Conservation (phyloP, 2,329 filamentous ascomycete genomes). For the Alternaria longipes region DNA sequence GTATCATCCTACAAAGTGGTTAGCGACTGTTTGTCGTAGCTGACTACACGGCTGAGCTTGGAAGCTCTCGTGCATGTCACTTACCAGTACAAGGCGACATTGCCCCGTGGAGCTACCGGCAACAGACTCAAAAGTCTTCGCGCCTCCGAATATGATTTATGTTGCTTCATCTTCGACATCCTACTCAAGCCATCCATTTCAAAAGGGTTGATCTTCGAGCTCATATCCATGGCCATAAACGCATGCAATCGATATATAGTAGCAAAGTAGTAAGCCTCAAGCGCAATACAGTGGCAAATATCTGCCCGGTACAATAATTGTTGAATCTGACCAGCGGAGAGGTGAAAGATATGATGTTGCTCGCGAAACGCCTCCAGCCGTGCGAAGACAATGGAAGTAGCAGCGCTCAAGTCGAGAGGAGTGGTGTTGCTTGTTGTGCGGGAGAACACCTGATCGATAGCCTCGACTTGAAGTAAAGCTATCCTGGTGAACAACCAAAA, state of each 20-base stretch:
- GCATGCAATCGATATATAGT: conserved; percentile 34
- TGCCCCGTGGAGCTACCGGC: conserved; percentile 27
- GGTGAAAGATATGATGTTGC: conserved; percentile 32
- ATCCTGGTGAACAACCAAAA: conserved; percentile 30
- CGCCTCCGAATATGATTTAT: conserved; percentile 28
- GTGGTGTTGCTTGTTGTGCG: conserved; percentile 10
- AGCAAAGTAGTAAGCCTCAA: conserved; percentile 39
- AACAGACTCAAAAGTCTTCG: conserved; percentile 29
- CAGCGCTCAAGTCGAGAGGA: conserved; percentile 14
- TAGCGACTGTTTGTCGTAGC: background rate
- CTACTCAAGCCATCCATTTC: conserved; percentile 23
- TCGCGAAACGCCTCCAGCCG: conserved; percentile 25
- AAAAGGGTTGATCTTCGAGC: conserved; percentile 30
- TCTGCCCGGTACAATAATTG: conserved; percentile 40
- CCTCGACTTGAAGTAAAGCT: conserved; percentile 34
- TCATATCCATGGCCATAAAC: conserved; percentile 24
- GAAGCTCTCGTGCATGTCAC: background rate
- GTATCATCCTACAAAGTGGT: conserved; percentile 17
- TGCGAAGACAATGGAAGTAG: conserved; percentile 13
- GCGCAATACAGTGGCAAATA: conserved; percentile 27
- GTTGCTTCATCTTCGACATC: conserved; percentile 24
- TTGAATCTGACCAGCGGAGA: conserved; percentile 26
- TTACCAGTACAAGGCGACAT: conserved; percentile 35
- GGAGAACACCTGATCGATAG: conserved; percentile 34
- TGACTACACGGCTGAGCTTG: background rate